These are phyloP conservation scores for Chalara sp. DNA, from an alignment of 2,329 filamentous ascomycete species.

Conservation along the genomic window DNA sequence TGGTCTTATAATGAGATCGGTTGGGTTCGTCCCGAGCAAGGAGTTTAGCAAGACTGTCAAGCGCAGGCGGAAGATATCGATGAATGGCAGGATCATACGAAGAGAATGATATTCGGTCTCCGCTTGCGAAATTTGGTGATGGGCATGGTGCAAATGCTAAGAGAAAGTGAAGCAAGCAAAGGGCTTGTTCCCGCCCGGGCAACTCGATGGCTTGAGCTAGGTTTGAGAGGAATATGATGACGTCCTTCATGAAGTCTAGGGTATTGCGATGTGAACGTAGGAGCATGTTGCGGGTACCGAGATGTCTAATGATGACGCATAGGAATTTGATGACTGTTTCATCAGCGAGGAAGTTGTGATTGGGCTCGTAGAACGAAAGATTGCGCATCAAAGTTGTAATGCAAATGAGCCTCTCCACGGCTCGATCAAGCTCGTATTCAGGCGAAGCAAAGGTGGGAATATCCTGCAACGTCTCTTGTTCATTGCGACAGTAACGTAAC, in stretches of 20 bases:
- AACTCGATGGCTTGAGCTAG: constrained; percentile 74
- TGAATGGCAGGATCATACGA: constrained; percentile 76
- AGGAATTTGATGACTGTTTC: constrained; percentile 76
- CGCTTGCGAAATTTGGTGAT: constrained; percentile 48
- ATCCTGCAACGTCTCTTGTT: constrained; percentile 66
- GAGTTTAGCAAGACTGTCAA: constrained; percentile 87
- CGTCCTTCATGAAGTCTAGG: constrained; percentile 95
- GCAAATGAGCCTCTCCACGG: constrained; percentile 81
- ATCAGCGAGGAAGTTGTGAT: constrained; percentile 69
- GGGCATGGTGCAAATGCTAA: constrained; percentile 83
- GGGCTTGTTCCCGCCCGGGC: constrained; percentile 78
- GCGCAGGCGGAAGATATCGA: constrained; percentile 80
- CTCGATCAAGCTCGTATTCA: constrained; percentile 77
- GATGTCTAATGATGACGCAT: constrained; percentile 73
- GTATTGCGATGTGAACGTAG: constrained; percentile 77
- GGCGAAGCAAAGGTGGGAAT: constrained; percentile 66
- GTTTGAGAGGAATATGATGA: constrained; percentile 84
- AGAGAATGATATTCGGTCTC: constrained; percentile 64
- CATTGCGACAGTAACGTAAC: constrained; percentile 67
- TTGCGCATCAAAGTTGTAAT: constrained; percentile 91
- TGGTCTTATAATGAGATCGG: constrained; percentile 71
- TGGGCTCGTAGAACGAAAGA: constrained; percentile 77
- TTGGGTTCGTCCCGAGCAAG: constrained; percentile 93
- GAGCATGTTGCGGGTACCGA: constrained; percentile 85
- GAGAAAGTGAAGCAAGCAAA: constrained; percentile 81